Evolutionary conservation across 1,139 yeast species (phyloP).

Genomic region (Petasospora rhodanensis): DNA sequence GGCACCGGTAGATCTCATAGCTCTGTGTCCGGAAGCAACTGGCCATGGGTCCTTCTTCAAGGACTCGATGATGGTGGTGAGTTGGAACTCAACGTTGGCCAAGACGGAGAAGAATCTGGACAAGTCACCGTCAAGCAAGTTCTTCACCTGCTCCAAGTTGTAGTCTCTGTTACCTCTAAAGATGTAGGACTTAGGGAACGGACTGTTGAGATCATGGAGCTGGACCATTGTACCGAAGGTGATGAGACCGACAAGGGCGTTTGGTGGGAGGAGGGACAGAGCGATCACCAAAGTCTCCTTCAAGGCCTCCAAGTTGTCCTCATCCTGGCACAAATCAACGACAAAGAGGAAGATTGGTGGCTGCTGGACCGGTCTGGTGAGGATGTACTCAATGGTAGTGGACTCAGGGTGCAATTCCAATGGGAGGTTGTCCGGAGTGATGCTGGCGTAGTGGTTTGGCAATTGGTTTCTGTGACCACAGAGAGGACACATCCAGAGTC

Average conservation of each 20-base stretch:
- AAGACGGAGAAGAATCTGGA: conserved; percentile 77
- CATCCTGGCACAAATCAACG: conserved; percentile 92
- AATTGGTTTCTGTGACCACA: conserved; percentile 82
- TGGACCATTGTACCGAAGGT: conserved; percentile 95
- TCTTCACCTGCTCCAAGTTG: conserved; percentile 66
- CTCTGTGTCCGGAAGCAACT: conserved; percentile 80
- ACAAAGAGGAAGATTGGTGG: conserved; percentile 94
- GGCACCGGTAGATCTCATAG: conserved; percentile 90
- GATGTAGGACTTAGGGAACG: conserved; percentile 76
- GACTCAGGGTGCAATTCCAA: conserved; percentile 73
- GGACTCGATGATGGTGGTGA: conserved; percentile 75
- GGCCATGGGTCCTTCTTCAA: conserved; percentile 90
- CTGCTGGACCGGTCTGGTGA: conserved; percentile 80
- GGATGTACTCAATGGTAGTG: conserved; percentile 89
- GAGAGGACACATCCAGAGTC: conserved; percentile 87
- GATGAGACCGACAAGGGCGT: conserved; percentile 85
- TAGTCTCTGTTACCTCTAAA: conserved; percentile 93
- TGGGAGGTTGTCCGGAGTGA: conserved; percentile 81
- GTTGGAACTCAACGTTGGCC: conserved; percentile 81
- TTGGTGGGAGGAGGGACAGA: conserved; percentile 82
- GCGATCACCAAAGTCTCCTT: conserved; percentile 83
- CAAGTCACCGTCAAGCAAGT: conserved; percentile 48
- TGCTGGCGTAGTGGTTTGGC: conserved; percentile 85
- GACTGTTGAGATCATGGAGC: conserved; percentile 81
- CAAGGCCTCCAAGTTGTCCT: conserved; percentile 83